Evolutionary conservation across 179 eudicot genomes (phyloP), one percentile per base, ranked within the genome.

Genomic region (Vitellaria paradoxa): DNA sequence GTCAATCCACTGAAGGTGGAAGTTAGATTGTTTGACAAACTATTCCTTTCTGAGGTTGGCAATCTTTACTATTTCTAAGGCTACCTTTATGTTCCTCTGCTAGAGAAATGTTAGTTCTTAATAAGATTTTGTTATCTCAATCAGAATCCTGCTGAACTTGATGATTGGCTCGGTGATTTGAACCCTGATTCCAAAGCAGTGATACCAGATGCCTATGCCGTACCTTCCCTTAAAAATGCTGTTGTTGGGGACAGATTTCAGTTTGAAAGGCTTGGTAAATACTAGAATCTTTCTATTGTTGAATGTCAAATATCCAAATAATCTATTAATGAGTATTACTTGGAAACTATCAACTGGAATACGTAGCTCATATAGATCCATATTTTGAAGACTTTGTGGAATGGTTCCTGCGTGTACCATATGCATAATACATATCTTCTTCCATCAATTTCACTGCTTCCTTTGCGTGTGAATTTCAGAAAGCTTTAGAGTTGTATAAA

Each of bases 241-340:
- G 84, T 82, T 17, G 86, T 93, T 70, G 94, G 96, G 37, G 94
- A 90, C 77, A 87, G 50, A 45, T 96, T 95, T 81, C 98, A 95
- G 88, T 95, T 95, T 83, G 99, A 95, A 88, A 88, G 99, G 82
- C 89, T 91, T 20, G 99, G 99, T 95, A 88, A 78, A 78, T 80
- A 77, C 72, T 50, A 17, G 53, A 73, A 61, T 74, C 64, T 15
- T 50, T 45, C 40, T 5, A 18, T 20, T 68, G 9, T 37, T 57
- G 9, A 46, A 0, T 5, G 10, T 45, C 30, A 0, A 42, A 56
- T 26, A 72, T 63, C 50, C 49, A 56, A 72, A 37, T 17, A 55
- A 37, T 55, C 50, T 55, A 10, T 6, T 4, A 37, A 4, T 37
- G 42, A 37, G 49, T 30, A 30, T 56, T 55, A 57, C 15, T 18